phyloP scores from a whole-genome alignment of 139 green algal genomes.

The Chlorella sp. region DNA sequence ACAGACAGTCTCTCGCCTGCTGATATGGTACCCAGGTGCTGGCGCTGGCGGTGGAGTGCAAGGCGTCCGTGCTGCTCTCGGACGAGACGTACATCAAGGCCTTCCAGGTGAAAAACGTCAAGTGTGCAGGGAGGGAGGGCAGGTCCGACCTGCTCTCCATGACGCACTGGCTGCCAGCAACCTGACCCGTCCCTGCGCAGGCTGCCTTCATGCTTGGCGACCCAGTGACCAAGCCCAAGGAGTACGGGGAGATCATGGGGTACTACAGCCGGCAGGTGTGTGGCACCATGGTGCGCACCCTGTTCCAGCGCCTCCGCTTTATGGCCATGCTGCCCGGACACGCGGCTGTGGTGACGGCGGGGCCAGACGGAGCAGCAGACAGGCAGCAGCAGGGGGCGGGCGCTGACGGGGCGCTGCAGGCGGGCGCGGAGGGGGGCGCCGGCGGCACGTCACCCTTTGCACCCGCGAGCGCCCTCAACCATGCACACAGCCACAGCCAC shows the following conservation, averaged over 20 bases:
- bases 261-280: conserved; percentile 36
- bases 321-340: not conserved
- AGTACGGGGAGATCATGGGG: conserved; percentile 41
- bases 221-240: conserved; percentile 40
- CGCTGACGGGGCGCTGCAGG: not conserved
- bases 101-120: conserved; percentile 26
- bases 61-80: conserved; percentile 37
- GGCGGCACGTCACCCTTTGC: not conserved
- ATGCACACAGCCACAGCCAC: not conserved
- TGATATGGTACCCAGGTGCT: conserved; percentile 45
- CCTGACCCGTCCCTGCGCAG: too few species aligned
- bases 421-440: not conserved
- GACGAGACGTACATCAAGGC: conserved; percentile 48
- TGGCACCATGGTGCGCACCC: conserved; percentile 22
- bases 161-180: too few species aligned
- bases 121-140: too few species aligned
- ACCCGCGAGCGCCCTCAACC: conserved; percentile 6
- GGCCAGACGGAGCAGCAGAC: not conserved
- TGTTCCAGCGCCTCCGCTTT: conserved; percentile 17
- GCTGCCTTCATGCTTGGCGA: conserved; percentile 57
- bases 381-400: not conserved
- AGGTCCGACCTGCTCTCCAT: too few species aligned
- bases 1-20: too few species aligned
- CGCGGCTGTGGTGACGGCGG: not conserved
- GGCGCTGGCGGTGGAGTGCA: conserved; percentile 36